Evolutionary conservation across 108 stramenopile species (phyloP), one percentile per base, ranked within the genome.

Genomic region (Cylindrotheca closterium): DNA sequence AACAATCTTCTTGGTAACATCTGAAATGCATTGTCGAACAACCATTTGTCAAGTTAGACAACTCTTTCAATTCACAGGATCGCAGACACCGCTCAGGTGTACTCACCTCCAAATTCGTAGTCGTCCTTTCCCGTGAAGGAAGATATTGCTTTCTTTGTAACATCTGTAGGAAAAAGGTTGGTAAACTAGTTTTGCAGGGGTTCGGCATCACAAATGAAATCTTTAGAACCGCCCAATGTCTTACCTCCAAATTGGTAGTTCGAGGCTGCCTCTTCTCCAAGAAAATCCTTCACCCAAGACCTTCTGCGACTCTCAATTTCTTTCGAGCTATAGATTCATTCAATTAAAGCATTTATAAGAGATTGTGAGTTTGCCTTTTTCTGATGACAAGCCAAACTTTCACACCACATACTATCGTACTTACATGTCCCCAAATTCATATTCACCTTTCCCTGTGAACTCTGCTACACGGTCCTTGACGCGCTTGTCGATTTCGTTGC

Each of bases 71-170:
- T n/a, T n/a, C n/a, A n/a, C n/a, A n/a, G n/a, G n/a, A n/a, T n/a
- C n/a, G n/a, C n/a, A n/a, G n/a, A n/a, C n/a, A n/a, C n/a, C n/a
- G n/a, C n/a, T n/a, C n/a, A n/a, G n/a, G n/a, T n/a, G n/a, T n/a
- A 24, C 23, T 4, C 7, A 51, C 23, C 51, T 51, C n/a, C 51
- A 23, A 23, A 58, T 37, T 87, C 29, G 58, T 81, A 82, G 0
- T 73, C 57, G 30, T 87, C 87, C 30, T 89, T 88, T 45, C 91
- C 91, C 15, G 88, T 86, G 28, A 84, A 81, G 45, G 79, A 68
- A 25, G 73, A 63, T 24, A 92, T 24, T 3, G 75, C 77, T 58
- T 82, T 74, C 70, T 84, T 89, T 0, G 91, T 87, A 25, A 83
- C 73, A 55, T 87, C 82, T 23, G 78, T 85, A 71, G 84, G 80